These are phyloP conservation scores for Penicillium cosmopolitanum DNA, from an alignment of 495 filamentous ascomycete genomes.

Conservation along the genomic window DNA sequence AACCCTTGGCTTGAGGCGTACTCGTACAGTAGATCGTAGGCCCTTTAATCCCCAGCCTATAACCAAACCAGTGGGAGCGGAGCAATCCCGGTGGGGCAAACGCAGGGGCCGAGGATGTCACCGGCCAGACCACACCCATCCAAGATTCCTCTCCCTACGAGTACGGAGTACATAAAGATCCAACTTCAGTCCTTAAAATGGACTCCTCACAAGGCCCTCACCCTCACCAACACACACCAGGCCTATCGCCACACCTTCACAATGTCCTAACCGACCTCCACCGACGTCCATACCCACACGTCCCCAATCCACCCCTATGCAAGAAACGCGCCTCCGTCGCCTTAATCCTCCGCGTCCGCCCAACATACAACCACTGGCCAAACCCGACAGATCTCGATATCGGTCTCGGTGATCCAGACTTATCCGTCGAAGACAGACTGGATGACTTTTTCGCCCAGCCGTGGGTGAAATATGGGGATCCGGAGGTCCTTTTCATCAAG, in stretches of 20 bases:
- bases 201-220: neutral
- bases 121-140: neutral
- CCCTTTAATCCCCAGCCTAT: too few species aligned
- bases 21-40: too few species aligned
- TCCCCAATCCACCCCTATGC: slow-evolving; percentile 63
- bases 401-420: slow-evolving; percentile 28
- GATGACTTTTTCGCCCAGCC: slow-evolving; percentile 66
- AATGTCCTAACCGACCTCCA: slow-evolving; percentile 55
- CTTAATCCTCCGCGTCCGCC: slow-evolving; percentile 69
- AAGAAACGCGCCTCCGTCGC: slow-evolving; percentile 75
- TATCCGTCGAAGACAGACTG: slow-evolving; percentile 47
- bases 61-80: too few species aligned
- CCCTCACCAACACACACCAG: slow-evolving; percentile 3
- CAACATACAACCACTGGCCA: slow-evolving; percentile 61
- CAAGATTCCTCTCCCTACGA: too few species aligned
- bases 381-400: slow-evolving; percentile 17
- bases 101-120: neutral
- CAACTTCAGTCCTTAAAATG: slow-evolving; percentile 11
- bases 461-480: slow-evolving; percentile 76
- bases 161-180: too few species aligned
- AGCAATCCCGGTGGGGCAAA: neutral
- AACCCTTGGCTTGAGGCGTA: too few species aligned
- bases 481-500: slow-evolving; percentile 80
- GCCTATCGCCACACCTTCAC: slow-evolving; percentile 38
- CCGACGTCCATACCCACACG: slow-evolving; percentile 60